Evolutionary conservation across 2,329 filamentous ascomycete species (phyloP), one percentile per base, ranked within the genome.

Genomic region (Elsinoe fawcettii): DNA sequence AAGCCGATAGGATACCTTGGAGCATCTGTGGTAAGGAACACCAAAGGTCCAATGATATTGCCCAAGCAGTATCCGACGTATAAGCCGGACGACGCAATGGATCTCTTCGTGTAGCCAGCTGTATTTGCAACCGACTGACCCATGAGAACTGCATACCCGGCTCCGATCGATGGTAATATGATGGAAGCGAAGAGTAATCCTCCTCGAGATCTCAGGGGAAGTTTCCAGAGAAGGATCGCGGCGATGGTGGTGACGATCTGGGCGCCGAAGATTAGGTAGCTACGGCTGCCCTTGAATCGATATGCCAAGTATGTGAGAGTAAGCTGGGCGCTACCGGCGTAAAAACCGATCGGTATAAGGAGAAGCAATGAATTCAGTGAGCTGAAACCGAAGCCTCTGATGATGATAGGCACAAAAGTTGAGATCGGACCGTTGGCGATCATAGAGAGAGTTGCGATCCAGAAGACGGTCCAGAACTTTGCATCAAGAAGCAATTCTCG

Each of bases 51-150:
- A 14, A 75, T 70, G 37, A 77, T 73, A 61, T 76, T 76, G 12
- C 67, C 76, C 6, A 79, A 66, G 61, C 77, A 80, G 61, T 79
- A 80, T 0, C 77, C 77, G 18, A 79, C 72, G 51, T 76, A 80
- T 4, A 79, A 67, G 0, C 76, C 76, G 1, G 75, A 76, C 0
- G 75, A 76, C 1, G 73, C 73, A 1, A 79, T 66, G 1, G 74
- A 73, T 1, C 75, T 68, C 64, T 80, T 80, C 0, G 77, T 79
- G 55, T 80, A 79, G 1, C 77, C 77, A 0, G 77, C 75, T 6
- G 74, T 78, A 59, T 80, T 79, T 25, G 77, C 76, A 41, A 77
- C 72, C 41, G 74, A 70, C 5, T 79, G 63, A 0, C 75, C 75
- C 71, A 81, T 78, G 0, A 79, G 63, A 3, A 80, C 74, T 1